Evolutionary conservation across 306 rosid genomes (phyloP).

Genomic region (Corylus americana): DNA sequence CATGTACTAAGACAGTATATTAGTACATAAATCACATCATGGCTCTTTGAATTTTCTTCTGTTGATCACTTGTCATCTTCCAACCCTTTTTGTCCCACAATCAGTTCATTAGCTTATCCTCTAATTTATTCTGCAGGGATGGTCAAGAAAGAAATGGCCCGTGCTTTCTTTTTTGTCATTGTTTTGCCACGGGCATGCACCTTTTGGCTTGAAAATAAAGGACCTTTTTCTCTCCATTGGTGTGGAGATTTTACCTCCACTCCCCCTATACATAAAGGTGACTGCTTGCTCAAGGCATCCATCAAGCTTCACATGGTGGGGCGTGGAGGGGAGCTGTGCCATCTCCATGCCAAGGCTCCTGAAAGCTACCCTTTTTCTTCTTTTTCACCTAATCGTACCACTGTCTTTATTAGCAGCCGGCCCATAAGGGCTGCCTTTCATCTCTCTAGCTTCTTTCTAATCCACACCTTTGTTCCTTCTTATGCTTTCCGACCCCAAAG

Average conservation of each 20-base stretch:
- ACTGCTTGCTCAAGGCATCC: constrained; percentile 47
- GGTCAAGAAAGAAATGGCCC: constrained; percentile 31
- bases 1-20: constrained; percentile 25
- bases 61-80: constrained; percentile 30
- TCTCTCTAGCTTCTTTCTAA: constrained; percentile 13
- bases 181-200: constrained; percentile 26
- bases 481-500: constrained; percentile 1
- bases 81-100: constrained; percentile 20
- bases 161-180: constrained; percentile 35
- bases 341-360: constrained; percentile 31
- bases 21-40: constrained; percentile 24
- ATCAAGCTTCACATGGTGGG: constrained; percentile 65
- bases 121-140: constrained; percentile 11
- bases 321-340: constrained; percentile 30
- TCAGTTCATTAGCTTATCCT: not conserved
- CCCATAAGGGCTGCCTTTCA: constrained; percentile 22
- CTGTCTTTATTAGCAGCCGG: constrained; percentile 36
- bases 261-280: constrained; percentile 34
- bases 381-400: constrained; percentile 44
- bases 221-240: constrained; percentile 28
- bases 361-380: constrained; percentile 39
- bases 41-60: constrained; percentile 31
- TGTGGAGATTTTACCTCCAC: constrained; percentile 32
- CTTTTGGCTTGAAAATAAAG: constrained; percentile 40
- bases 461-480: constrained; percentile 12